phyloP scores from a whole-genome alignment of 2,329 filamentous ascomycete species.

The Epichloe uncinata region DNA sequence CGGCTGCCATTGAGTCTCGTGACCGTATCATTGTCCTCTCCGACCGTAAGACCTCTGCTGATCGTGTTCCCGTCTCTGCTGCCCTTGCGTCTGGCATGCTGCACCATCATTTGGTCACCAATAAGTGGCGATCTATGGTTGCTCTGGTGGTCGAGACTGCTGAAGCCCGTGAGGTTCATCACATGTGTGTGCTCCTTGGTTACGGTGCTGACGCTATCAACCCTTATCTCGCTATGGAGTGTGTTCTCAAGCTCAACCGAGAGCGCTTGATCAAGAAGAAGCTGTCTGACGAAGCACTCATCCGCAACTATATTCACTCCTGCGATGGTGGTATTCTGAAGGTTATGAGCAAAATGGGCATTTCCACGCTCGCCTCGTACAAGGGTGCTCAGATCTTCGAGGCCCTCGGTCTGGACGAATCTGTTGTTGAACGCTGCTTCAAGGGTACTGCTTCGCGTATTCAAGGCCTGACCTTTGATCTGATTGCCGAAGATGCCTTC shows the following conservation, averaged over 20 bases:
- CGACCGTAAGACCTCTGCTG: slow-evolving; percentile 70
- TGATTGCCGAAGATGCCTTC: slow-evolving; percentile 88
- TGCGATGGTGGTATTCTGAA: slow-evolving; percentile 94
- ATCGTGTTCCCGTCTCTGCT: slow-evolving; percentile 75
- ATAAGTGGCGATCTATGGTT: slow-evolving; percentile 86
- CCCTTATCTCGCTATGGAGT: slow-evolving; percentile 91
- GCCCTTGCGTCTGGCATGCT: slow-evolving; percentile 85
- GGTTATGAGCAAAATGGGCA: slow-evolving; percentile 99
- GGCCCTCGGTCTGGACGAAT: slow-evolving; percentile 82
- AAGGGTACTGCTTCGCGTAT: slow-evolving; percentile 89
- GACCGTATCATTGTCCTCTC: slow-evolving; percentile 83
- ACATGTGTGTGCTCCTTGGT: slow-evolving; percentile 95
- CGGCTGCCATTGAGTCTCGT: slow-evolving; percentile 66
- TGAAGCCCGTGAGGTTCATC: slow-evolving; percentile 92
- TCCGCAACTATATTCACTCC: slow-evolving; percentile 94
- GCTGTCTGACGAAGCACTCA: slow-evolving; percentile 65
- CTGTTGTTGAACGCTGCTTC: slow-evolving; percentile 89
- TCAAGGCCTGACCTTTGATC: slow-evolving; percentile 83
- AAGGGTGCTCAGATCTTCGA: slow-evolving; percentile 98
- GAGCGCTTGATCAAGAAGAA: slow-evolving; percentile 89
- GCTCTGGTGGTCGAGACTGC: slow-evolving; percentile 84
- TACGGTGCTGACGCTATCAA: slow-evolving; percentile 92
- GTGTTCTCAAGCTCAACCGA: slow-evolving; percentile 90
- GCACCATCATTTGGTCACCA: slow-evolving; percentile 87
- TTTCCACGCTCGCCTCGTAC: slow-evolving; percentile 89